These are phyloP conservation scores for Venturia aucupariae DNA, from an alignment of 2,329 filamentous ascomycete genomes.

Conservation along the genomic window DNA sequence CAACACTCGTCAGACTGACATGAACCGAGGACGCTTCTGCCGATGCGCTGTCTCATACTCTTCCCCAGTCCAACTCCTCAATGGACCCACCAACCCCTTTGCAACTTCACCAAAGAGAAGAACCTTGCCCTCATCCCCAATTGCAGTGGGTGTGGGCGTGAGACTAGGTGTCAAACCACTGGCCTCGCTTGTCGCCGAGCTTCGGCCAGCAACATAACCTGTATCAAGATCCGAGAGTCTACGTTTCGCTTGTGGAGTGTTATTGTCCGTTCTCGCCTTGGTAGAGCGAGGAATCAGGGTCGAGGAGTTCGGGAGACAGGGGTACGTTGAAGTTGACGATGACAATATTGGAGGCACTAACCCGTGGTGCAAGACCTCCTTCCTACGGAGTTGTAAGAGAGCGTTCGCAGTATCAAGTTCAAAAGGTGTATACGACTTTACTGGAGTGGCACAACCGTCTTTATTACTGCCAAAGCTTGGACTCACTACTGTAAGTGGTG, in stretches of 20 bases:
- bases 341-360: slow-evolving; percentile 3
- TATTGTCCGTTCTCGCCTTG: not conserved
- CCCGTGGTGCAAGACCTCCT: slow-evolving; percentile 3
- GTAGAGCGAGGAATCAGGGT: not conserved
- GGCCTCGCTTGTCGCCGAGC: not conserved
- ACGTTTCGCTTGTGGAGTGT: slow-evolving; percentile 8
- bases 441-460: not conserved
- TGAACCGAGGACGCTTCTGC: slow-evolving; percentile 1
- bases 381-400: slow-evolving; percentile 6
- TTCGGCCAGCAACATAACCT: slow-evolving; percentile 2
- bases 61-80: not conserved
- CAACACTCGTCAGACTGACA: not conserved
- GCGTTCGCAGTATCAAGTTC: slow-evolving; percentile 6
- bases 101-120: not conserved
- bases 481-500: not conserved
- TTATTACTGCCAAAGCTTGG: not conserved
- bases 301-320: not conserved
- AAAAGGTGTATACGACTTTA: slow-evolving; percentile 1
- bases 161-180: not conserved
- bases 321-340: not conserved
- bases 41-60: slow-evolving; percentile 2
- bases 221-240: slow-evolving; percentile 8
- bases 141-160: not conserved
- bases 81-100: not conserved
- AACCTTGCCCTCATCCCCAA: not conserved